Evolutionary conservation across 2,329 filamentous ascomycete species (phyloP), one percentile per base, ranked within the genome.

Genomic region (Aotearoamyces nothofagi): DNA sequence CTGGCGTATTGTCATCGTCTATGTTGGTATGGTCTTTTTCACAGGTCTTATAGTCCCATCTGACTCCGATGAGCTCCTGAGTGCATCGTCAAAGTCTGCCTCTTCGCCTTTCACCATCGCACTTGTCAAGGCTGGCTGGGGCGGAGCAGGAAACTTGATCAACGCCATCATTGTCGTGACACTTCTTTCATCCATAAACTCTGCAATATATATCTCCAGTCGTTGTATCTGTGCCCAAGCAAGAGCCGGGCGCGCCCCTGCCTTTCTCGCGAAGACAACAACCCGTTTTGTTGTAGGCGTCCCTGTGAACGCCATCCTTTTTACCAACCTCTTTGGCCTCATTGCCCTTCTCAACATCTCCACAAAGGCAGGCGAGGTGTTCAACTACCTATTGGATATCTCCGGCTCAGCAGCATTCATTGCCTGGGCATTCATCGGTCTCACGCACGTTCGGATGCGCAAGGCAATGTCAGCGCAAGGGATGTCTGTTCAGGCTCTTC

Each of bases 101-200:
- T 66, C 76, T 50, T 78, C 71, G 12, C 76, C 77, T 1, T 78
- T 82, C 64, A 82, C 76, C 0, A 67, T 82, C 34, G 76, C 77
- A 2, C 67, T 86, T 25, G 68, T 77, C 36, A 80, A 69, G 34
- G 79, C 78, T 1, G 78, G 78, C 1, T 84, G 76, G 67, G 52
- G 76, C 31, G 69, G 67, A 15, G 79, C 76, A 31, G 75, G 78
- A 1, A 71, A 86, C 45, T 63, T 86, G 2, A 78, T 86, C 55
- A 86, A 86, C 39, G 76, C 72, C 22, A 76, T 82, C 43, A 80
- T 82, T 42, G 63, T 86, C 28, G 57, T 81, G 6, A 80, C 78
- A 9, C 78, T 78, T 31, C 57, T 82, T 20, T 74, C 66, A 1
- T 76, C 78, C 11, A 67, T 77, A 40, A 86, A 86, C 52, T 73